Base-by-base conservation (phyloP, 164 flowering plant species). In the Magnolia changhungtana region DNA sequence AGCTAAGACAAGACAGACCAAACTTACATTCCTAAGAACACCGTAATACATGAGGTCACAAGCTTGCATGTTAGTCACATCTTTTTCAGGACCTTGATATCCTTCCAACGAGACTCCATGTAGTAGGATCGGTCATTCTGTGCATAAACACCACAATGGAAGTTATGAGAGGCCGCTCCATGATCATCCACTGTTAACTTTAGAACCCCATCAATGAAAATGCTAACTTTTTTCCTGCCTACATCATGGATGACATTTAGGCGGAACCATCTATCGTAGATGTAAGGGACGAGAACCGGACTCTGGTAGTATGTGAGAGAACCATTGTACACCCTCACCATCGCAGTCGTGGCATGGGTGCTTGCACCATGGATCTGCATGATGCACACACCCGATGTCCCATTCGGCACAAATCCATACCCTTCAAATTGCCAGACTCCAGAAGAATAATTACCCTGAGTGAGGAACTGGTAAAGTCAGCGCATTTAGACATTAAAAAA, bases 51-150 rank as follows among this genome's bases (percentile, higher is more conserved):
- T 37, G 0, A 37, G 4, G 45, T 37, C 45, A 37, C 45, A 37
- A 37, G 45, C 45, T 3, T 37, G 6, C 5, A 37, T 4, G 21
- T 24, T 58, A 58, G 16, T 31, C 75, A 37, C 24, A 73, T 73
- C 27, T 58, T 73, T 73, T 73, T 82, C 1, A 81, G 76, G 52
- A 85, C 73, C 61, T 68, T 85, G 74, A 83, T 79, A 1, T 65
- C 75, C 78, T 68, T 85, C 88, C 88, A 85, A 4, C 82, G 83
- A 4, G 88, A 82, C 72, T 85, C 83, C 88, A 85, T 85, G 71
- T 69, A 77, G 20, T 63, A 18, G 45, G 80, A 75, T 7, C 31
- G 75, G 29, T 80, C 37, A 11, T 68, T 49, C 49, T 80, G 83
- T 1, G 83, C 82, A 73, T 83, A 83, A 31, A 82, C 82, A 0